Percentiles rank a stretch among this genome's conserved stretches.
Evolutionary conservation across 495 filamentous ascomycete genomes (phyloP).

Genomic region (Penicillium crystallinum): DNA sequence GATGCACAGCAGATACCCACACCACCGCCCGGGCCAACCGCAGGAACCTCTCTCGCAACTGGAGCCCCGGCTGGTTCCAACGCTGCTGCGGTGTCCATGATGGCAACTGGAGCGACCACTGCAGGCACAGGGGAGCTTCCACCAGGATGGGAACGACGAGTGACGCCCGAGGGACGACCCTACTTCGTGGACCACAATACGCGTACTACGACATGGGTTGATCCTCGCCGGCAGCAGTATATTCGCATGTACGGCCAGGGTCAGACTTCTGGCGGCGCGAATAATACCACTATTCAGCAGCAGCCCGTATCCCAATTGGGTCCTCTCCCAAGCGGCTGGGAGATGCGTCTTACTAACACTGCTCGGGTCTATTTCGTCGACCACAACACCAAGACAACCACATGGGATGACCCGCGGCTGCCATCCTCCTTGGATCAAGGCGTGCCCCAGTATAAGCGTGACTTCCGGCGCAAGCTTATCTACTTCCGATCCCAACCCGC

Average conservation of each 20-base stretch:
- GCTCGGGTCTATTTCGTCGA: slow-evolving; percentile 98
- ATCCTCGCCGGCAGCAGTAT: slow-evolving; percentile 94
- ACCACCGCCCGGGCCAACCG: slow-evolving; percentile 37
- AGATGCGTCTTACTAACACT: slow-evolving; percentile 98
- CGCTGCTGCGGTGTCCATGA: slow-evolving; percentile 68
- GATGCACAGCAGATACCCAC: slow-evolving; percentile 54
- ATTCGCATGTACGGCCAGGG: slow-evolving; percentile 89
- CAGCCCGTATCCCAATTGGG: slow-evolving; percentile 97
- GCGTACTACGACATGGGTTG: slow-evolving; percentile 98
- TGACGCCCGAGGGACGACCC: slow-evolving; percentile 86
- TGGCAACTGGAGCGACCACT: slow-evolving; percentile 91
- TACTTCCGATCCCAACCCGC: slow-evolving; percentile 99
- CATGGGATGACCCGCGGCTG: slow-evolving; percentile 96
- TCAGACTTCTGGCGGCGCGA: slow-evolving; percentile 54
- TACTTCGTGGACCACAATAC: slow-evolving; percentile 99
- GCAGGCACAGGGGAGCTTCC: slow-evolving; percentile 94
- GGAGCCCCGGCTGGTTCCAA: slow-evolving; percentile 40
- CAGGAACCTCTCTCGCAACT: slow-evolving; percentile 5
- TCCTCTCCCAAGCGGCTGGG: slow-evolving; percentile 96
- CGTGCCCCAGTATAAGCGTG: slow-evolving; percentile 98
- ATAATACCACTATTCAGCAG: slow-evolving; percentile 83
- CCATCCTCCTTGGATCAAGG: slow-evolving; percentile 97
- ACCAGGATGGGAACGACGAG: slow-evolving; percentile 91
- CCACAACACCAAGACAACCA: slow-evolving; percentile 99
- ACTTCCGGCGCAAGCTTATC: slow-evolving; percentile 95